phyloP scores from a whole-genome alignment of 768 basidiomycete genomes.

The Termitomyces titanicus region DNA sequence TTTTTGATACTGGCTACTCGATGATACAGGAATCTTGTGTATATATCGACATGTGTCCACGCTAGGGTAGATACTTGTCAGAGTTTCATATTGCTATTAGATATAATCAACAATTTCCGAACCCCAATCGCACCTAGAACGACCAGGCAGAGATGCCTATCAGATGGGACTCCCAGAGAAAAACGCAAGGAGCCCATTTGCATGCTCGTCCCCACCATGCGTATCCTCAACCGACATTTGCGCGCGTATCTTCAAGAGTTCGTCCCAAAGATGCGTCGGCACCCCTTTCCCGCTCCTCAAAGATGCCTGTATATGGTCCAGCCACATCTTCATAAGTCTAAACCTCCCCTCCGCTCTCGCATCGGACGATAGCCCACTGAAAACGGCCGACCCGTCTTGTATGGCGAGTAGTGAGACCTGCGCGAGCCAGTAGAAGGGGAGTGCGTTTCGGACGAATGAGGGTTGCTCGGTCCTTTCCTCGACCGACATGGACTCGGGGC shows the following conservation, averaged over 20 bases:
- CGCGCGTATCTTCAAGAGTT: conserved; percentile 38
- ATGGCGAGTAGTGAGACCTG: conserved; percentile 50
- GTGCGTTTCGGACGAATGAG: conserved; percentile 39
- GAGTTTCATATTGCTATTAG: too few relatives aligned
- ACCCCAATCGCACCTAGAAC: too few relatives aligned
- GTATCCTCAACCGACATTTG: conserved; percentile 17
- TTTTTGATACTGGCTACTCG: too few relatives aligned
- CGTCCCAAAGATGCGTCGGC: conserved; percentile 45
- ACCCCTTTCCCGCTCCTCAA: conserved; percentile 36
- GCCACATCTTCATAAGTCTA: conserved; percentile 46
- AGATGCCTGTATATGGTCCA: conserved; percentile 43
- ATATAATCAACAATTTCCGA: too few relatives aligned
- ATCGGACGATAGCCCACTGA: not conserved
- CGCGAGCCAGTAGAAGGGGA: conserved; percentile 64
- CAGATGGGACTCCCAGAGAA: conserved; percentile 3
- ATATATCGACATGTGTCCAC: too few relatives aligned
- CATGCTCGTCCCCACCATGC: conserved; percentile 10
- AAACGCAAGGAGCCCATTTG: conserved; percentile 22
- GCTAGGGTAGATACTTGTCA: too few relatives aligned
- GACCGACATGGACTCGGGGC: conserved; percentile 28
- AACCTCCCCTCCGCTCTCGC: conserved; percentile 29
- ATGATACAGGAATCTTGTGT: too few relatives aligned
- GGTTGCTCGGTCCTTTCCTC: conserved; percentile 26
- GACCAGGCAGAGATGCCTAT: not conserved
- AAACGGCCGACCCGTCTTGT: conserved; percentile 38